phyloP scores from a whole-genome alignment of 345 rosid species.

The Durio zibethinus region DNA sequence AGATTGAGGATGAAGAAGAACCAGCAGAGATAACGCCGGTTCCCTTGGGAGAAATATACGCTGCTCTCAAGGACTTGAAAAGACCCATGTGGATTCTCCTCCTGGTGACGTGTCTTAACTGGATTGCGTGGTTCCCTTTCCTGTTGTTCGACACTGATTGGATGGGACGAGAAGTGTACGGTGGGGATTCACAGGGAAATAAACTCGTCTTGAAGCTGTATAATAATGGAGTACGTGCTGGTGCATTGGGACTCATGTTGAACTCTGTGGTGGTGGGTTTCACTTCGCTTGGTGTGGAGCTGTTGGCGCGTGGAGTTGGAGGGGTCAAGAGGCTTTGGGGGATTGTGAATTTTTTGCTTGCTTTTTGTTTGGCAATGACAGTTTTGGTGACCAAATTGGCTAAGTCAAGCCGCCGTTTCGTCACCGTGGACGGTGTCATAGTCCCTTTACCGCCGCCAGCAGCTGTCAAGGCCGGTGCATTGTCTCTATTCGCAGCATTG shows the following conservation, averaged over 20 bases:
- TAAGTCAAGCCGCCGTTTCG: conserved; percentile 23
- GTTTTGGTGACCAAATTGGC: conserved; percentile 53
- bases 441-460: conserved; percentile 29
- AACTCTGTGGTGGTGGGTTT: conserved; percentile 71
- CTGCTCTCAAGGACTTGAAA: conserved; percentile 37
- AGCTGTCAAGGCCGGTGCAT: conserved; percentile 40
- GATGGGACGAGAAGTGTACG: conserved; percentile 93
- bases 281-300: conserved; percentile 56
- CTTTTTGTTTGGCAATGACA: conserved; percentile 39
- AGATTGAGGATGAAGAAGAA: neutral
- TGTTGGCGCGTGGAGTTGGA: conserved; percentile 30
- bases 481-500: conserved; percentile 45
- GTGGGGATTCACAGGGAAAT: conserved; percentile 49
- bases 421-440: conserved; percentile 10
- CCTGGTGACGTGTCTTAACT: conserved; percentile 53
- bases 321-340: conserved; percentile 53
- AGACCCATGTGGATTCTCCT: conserved; percentile 53
- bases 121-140: conserved; percentile 79
- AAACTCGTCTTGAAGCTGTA: conserved; percentile 30
- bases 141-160: conserved; percentile 76
- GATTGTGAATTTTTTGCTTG: conserved; percentile 45
- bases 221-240: conserved; percentile 67
- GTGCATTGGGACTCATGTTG: conserved; percentile 76
- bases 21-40: neutral
- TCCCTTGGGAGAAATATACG: conserved; percentile 36